phyloP scores from a whole-genome alignment of 345 rosid species.

The Aquilaria sinensis region DNA sequence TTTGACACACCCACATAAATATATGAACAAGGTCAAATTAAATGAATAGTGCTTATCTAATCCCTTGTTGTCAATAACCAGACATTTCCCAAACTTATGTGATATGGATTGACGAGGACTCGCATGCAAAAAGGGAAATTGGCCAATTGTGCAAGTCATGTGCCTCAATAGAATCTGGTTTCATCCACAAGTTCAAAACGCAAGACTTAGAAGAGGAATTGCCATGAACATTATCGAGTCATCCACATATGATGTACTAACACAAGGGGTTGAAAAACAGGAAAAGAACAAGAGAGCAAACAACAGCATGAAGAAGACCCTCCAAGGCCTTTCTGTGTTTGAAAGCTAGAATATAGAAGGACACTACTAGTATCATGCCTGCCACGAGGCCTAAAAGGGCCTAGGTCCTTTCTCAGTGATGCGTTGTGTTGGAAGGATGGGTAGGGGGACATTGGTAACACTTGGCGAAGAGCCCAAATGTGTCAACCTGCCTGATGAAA shows the following conservation, averaged over 20 bases:
- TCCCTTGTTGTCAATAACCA: no score
- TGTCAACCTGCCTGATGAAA: slow-evolving; percentile 68
- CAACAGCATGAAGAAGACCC: neutral
- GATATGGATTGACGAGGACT: slow-evolving; percentile 12
- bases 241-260: neutral
- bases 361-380: neutral
- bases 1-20: neutral
- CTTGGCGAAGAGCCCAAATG: slow-evolving; percentile 86
- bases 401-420: slow-evolving; percentile 19
- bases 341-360: neutral
- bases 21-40: neutral
- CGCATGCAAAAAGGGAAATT: slow-evolving; percentile 15
- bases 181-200: no score
- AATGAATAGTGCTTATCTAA: neutral
- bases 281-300: slow-evolving; percentile 5
- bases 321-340: slow-evolving; percentile 12
- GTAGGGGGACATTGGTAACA: slow-evolving; percentile 75
- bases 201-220: neutral
- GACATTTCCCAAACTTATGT: neutral
- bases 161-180: neutral
- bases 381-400: neutral
- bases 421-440: slow-evolving; percentile 12
- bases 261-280: neutral
- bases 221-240: neutral
- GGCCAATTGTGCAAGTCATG: slow-evolving; percentile 8